Evolutionary conservation across 768 basidiomycete species (phyloP).

Genomic region (Termitomyces sp.): DNA sequence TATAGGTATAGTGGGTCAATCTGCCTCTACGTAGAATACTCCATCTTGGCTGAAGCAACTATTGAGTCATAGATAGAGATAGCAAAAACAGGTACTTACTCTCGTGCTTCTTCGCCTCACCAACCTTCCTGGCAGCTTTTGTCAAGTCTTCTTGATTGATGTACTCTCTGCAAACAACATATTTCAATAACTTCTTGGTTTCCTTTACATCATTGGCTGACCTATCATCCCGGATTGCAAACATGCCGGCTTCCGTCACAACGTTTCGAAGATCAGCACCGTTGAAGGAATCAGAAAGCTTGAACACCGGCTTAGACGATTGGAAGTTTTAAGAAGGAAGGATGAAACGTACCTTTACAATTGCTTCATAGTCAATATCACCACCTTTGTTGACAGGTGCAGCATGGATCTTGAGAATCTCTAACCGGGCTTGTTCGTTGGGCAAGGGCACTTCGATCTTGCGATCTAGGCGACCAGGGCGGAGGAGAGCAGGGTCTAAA

Average conservation of each 20-base stretch:
- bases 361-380: conserved; percentile 96
- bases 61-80: not conserved
- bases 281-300: conserved; percentile 91
- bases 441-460: conserved; percentile 98
- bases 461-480: conserved; percentile 92
- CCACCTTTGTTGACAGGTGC: conserved; percentile 91
- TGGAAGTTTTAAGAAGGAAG: not conserved
- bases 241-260: conserved; percentile 96
- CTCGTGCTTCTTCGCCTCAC: conserved; percentile 97
- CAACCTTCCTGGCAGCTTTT: conserved; percentile 93
- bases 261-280: conserved; percentile 96
- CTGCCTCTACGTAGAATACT: conserved; percentile 36
- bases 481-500: conserved; percentile 91
- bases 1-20: conserved; percentile 4
- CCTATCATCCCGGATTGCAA: conserved; percentile 96
- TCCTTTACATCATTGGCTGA: conserved; percentile 22
- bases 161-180: conserved; percentile 58
- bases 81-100: conserved; percentile 42
- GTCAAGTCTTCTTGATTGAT: conserved; percentile 92
- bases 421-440: conserved; percentile 92
- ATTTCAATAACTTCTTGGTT: not conserved
- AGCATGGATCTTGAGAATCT: conserved; percentile 97
- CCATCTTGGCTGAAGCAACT: conserved; percentile 43
- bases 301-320: not conserved
- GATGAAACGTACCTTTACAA: conserved; percentile 72